Conservation (phyloP, 352 stramenopile genomes). For the Pythium biforme region DNA sequence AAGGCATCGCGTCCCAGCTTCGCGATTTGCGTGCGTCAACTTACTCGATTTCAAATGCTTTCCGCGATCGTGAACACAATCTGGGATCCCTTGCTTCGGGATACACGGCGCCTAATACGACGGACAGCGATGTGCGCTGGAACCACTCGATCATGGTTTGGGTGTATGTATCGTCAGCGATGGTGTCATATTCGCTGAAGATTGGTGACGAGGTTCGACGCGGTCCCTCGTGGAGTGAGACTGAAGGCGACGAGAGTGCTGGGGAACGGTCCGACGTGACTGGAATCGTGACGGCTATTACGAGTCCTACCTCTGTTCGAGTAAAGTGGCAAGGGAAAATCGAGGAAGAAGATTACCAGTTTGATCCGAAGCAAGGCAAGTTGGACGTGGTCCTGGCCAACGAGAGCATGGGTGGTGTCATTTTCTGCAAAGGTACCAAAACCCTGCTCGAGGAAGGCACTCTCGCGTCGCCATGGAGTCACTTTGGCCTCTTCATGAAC, state of each 20-base stretch:
- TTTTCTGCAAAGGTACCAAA: constrained; percentile 74
- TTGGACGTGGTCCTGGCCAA: constrained; percentile 57
- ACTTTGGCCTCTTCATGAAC: constrained; percentile 67
- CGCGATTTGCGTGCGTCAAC: constrained; percentile 2
- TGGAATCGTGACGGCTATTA: constrained; percentile 52
- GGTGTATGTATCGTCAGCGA: constrained; percentile 50
- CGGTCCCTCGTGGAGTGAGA: constrained; percentile 48
- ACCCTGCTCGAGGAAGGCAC: constrained; percentile 50
- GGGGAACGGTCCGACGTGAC: constrained; percentile 7
- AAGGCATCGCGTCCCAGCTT: constrained; percentile 40
- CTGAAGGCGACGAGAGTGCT: constrained; percentile 13
- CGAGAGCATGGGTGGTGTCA: constrained; percentile 53
- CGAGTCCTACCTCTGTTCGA: constrained; percentile 39
- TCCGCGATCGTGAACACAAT: constrained; percentile 23
- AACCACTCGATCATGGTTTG: constrained; percentile 82
- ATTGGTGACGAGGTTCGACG: constrained; percentile 61
- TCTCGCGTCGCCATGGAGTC: constrained; percentile 57
- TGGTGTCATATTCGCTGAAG: constrained; percentile 56
- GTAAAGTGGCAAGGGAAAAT: constrained; percentile 46
- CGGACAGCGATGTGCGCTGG: constrained; percentile 42
- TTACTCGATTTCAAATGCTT: background rate
- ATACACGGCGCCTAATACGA: constrained; percentile 35
- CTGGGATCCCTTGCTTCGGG: constrained; percentile 41
- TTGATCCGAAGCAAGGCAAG: constrained; percentile 47
- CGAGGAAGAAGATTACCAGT: constrained; percentile 39